phyloP scores from a whole-genome alignment of 1,139 yeast species.

The Yueomyces sp. region DNA sequence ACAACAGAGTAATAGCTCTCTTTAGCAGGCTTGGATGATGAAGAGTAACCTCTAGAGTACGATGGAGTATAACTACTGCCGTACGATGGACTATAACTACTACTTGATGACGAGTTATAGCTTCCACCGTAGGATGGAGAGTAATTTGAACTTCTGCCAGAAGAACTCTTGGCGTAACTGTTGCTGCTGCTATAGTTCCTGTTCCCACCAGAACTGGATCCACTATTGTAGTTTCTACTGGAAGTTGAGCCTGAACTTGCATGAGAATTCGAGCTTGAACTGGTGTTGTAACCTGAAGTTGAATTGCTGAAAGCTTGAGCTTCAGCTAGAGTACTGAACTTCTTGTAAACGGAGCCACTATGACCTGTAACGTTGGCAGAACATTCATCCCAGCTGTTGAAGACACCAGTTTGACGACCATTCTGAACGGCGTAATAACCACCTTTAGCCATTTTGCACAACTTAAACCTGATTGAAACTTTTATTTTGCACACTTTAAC shows the following conservation, averaged over 20 bases:
- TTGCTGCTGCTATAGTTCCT: too few species aligned
- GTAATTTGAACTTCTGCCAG: background rate
- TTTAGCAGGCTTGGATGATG: background rate
- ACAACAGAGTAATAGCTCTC: conserved; percentile 26
- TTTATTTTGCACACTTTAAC: background rate
- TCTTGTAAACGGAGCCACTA: conserved; percentile 42
- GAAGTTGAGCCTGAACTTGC: background rate
- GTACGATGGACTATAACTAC: background rate
- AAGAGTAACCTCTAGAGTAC: background rate
- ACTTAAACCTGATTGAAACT: background rate
- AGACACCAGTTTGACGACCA: conserved; percentile 45
- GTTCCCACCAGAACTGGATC: background rate
- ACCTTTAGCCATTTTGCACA: conserved; percentile 7
- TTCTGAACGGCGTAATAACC: conserved; percentile 46
- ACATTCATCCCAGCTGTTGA: conserved; percentile 38
- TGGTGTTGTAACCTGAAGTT: conserved; percentile 3
- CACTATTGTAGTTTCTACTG: background rate
- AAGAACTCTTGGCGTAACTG: background rate
- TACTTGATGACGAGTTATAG: background rate
- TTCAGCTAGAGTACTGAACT: conserved; percentile 33
- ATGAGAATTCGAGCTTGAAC: background rate
- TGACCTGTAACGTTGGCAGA: conserved; percentile 37
- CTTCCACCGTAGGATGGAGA: background rate
- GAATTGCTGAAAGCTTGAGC: conserved; percentile 31
- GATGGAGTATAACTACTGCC: background rate